Evolutionary conservation across 2,329 filamentous ascomycete species (phyloP).

Genomic region (Penicillium vulpinum): DNA sequence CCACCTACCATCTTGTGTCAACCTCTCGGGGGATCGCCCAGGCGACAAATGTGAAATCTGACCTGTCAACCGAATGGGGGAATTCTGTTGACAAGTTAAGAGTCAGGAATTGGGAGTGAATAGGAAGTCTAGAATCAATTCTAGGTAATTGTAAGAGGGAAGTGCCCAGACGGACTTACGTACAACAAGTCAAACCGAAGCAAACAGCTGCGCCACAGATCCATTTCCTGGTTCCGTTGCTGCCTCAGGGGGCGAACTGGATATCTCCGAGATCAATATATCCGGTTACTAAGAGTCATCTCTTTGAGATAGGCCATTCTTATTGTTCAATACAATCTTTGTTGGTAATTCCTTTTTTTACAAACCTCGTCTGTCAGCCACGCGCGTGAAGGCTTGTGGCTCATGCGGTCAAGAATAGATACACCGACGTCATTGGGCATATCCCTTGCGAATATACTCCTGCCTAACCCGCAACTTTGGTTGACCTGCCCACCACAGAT

Average conservation of each 20-base stretch:
- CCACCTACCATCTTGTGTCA: slow-evolving; percentile 39
- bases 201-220: slow-evolving; percentile 30
- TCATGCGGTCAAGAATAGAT: slow-evolving; percentile 25
- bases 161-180: slow-evolving; percentile 22
- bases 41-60: slow-evolving; percentile 30
- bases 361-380: slow-evolving; percentile 3
- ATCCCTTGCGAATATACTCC: not conserved
- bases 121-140: slow-evolving; percentile 2
- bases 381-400: slow-evolving; percentile 19
- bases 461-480: slow-evolving; percentile 1
- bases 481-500: not conserved
- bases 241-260: slow-evolving; percentile 25
- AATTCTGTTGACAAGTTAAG: not conserved
- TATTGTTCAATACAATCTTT: not conserved
- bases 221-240: slow-evolving; percentile 7
- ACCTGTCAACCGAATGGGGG: slow-evolving; percentile 22
- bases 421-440: slow-evolving; percentile 30
- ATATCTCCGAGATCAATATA: not conserved
- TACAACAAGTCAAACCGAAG: slow-evolving; percentile 24
- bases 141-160: slow-evolving; percentile 11
- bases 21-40: slow-evolving; percentile 31
- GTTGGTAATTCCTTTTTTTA: not conserved
- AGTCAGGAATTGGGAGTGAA: slow-evolving; percentile 8
- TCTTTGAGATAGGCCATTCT: not conserved
- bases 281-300: not conserved